Evolutionary conservation across 2,329 filamentous ascomycete genomes (phyloP), one percentile per base, ranked within the genome.

Genomic region (Coccinonectria pachysandricola): DNA sequence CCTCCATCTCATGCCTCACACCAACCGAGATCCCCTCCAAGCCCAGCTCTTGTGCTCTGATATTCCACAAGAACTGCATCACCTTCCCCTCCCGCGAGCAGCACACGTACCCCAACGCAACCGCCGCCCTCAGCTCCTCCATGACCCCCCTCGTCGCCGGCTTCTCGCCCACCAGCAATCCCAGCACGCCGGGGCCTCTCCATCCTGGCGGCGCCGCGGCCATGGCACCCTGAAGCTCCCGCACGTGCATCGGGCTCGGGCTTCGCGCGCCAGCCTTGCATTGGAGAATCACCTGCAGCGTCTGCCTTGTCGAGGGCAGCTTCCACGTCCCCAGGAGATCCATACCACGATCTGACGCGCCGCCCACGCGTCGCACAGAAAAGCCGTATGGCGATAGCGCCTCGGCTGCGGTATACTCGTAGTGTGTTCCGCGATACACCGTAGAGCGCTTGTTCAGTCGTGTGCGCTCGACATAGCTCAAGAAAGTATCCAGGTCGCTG

Each of bases 161-260:
- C 34, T 68, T 64, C 36, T 77, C 73, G 4, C 74, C 69, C 13
- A 81, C 78, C 28, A 95, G 54, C 10, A 94, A 46, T 0, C 75
- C 87, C 17, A 94, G 50, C 5, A 81, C 74, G 9, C 68, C 65
- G 2, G 61, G 50, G 0, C 68, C 71, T 27, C 74, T 64, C 81
- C 82, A 93, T 1, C 77, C 79, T 0, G 67, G 58, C 1, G 85
- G 86, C 6, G 82, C 80, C 8, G 75, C 76, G 2, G 66, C 65
- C 45, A 91, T 80, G 0, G 84, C 73, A 4, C 88, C 88, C 47
- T 85, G 81, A 3, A 88, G 65, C 56, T 88, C 82, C n/a, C 82
- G 70, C 7, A 84, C 57, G 23, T 74, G 59, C 16, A 64, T 57
- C 1, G 82, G 81, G 0, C 71, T 62, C 8, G 63, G 51, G 23